Evolutionary conservation across 2,329 filamentous ascomycete species (phyloP), one percentile per base, ranked within the genome.

Genomic region (Paraconiothyrium brasiliense): DNA sequence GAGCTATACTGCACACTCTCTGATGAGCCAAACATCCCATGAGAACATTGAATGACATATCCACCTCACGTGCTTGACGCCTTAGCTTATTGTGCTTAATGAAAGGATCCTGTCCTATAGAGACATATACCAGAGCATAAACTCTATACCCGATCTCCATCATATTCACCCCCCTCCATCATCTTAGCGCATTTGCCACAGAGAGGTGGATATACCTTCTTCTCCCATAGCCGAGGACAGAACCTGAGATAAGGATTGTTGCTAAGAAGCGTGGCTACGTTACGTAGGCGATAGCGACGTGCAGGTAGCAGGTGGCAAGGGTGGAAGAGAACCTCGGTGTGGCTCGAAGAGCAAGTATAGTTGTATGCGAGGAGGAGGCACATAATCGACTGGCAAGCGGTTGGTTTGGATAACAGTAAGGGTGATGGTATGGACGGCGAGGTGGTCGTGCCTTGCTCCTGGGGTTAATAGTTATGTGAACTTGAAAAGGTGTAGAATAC

Each of bases 221-320:
- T 71, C 51, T 70, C 64, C 63, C 65, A 69, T 11, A 65, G 35
- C 35, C 63, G 49, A 27, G 67, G 64, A 54, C 69, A 71, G 1
- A 51, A 24, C 6, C 44, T 30, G 10, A 60, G 43, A 10, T 47
- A 61, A 4, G 63, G 44, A 14, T 59, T 62, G 14, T 67, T 65
- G 34, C 58, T 57, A 1, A 39, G 6, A n/a, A 58, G 43, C 22
- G 22, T 41, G 22, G 50, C 43, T 5, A 52, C 49, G 32, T 14
- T 51, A 11, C 3, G 24, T 7, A 47, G 39, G 16, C 34, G 58
- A 35, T 60, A 60, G 22, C 37, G 44, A 2, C 47, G 52, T 4
- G 27, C 37, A 3, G 48, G 6, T 35, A 54, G 10, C 32, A 61
- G 51, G 44, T 67, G 60, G 48, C 69, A 71, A 20, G 65, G 62